Percentiles rank a stretch among this genome's conserved stretches.
Conservation (phyloP, 257 asterid species). For the Haberlea rhodopensis region DNA sequence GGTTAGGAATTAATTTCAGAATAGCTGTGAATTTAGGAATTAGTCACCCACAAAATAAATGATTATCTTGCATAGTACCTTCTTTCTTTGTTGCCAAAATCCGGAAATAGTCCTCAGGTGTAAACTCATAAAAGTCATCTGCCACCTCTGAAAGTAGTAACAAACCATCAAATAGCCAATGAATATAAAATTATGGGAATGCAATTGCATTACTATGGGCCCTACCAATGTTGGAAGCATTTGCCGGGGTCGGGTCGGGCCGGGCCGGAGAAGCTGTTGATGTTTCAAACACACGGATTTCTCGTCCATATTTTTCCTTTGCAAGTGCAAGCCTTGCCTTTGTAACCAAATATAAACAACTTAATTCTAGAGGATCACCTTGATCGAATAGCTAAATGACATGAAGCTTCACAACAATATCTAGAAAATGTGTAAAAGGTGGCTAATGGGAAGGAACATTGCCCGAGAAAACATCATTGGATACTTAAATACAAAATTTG, state of each 20-base stretch:
- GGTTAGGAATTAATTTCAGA: constrained; percentile 12
- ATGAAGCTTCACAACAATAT: constrained; percentile 12
- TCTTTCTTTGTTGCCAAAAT: constrained; percentile 72
- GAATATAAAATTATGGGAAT: constrained; percentile 16
- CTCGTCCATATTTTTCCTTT: constrained; percentile 78
- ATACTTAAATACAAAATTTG: background rate
- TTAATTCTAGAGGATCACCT: constrained; percentile 19
- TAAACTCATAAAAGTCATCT: constrained; percentile 88
- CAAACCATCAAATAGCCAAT: constrained; percentile 10
- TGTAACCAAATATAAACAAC: constrained; percentile 20
- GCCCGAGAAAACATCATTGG: background rate
- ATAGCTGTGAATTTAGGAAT: constrained; percentile 8
- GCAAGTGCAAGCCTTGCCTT: constrained; percentile 82
- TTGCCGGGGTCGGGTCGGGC: constrained; percentile 35
- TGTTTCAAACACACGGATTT: constrained; percentile 77
- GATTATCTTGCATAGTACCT: constrained; percentile 44
- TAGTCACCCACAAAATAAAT: constrained; percentile 2
- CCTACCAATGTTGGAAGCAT: constrained; percentile 53
- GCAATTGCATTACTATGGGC: background rate
- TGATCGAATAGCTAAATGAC: constrained; percentile 5
- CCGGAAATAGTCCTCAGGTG: constrained; percentile 84
- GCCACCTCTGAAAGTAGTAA: constrained; percentile 52
- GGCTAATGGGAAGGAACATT: background rate
- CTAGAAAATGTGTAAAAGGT: background rate
- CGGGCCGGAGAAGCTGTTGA: constrained; percentile 51